phyloP scores from a whole-genome alignment of 257 asterid species.

The Sherardia arvensis region DNA sequence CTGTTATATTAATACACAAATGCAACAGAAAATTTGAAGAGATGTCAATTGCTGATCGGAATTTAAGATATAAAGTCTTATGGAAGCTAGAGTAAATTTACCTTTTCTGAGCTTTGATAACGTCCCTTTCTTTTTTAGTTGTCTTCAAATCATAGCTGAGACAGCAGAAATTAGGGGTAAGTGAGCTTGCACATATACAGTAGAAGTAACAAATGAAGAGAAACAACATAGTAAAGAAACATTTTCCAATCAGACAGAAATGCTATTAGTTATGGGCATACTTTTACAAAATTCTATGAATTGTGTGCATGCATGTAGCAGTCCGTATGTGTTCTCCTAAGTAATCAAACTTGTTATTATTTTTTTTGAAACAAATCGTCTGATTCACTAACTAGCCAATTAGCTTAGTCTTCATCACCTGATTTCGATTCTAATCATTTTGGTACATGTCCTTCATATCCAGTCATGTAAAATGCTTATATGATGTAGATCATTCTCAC shows the following conservation, averaged over 20 bases:
- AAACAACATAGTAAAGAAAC: not conserved
- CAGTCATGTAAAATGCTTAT: not conserved
- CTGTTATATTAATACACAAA: constrained; percentile 25
- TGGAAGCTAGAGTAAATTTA: constrained; percentile 11
- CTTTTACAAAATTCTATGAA: not conserved
- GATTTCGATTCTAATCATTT: not conserved
- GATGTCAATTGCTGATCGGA: not conserved
- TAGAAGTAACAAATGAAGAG: not conserved
- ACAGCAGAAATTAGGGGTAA: constrained; percentile 7
- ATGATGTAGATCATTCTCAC: not conserved
- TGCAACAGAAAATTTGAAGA: not conserved
- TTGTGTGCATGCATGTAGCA: not conserved
- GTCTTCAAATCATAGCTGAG: constrained; percentile 71
- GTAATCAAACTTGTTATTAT: too few species aligned
- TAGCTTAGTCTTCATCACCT: too few species aligned
- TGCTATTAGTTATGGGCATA: not conserved
- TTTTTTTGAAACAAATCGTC: not conserved
- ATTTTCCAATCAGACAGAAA: not conserved
- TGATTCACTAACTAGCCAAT: not conserved
- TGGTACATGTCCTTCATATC: not conserved
- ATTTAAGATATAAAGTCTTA: not conserved
- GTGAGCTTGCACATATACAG: not conserved
- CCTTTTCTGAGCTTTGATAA: constrained; percentile 57
- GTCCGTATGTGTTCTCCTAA: not conserved
- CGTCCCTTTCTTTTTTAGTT: constrained; percentile 53